Conservation (phyloP, 2,329 filamentous ascomycete species). For the Xylariaceae sp. region DNA sequence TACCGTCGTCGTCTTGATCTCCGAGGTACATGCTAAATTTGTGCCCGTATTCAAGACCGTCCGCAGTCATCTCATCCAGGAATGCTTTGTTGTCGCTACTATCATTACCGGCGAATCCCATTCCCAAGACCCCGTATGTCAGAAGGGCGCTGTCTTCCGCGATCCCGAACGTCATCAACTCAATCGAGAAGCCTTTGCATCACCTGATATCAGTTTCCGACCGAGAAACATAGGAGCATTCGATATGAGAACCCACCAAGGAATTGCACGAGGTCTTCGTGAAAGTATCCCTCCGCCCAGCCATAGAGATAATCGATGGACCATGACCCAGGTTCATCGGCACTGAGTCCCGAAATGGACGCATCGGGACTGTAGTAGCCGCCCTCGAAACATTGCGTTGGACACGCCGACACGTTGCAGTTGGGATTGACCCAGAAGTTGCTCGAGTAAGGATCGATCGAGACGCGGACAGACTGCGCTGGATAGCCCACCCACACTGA, state of each 20-base stretch:
- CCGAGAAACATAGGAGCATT: too few species aligned
- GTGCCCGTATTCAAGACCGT: slow-evolving; percentile 7
- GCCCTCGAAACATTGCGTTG: slow-evolving; percentile 8
- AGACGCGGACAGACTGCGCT: slow-evolving; percentile 10
- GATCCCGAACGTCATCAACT: slow-evolving; percentile 5
- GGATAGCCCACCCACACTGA: slow-evolving; percentile 8
- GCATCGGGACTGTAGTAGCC: slow-evolving; percentile 10
- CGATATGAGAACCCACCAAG: slow-evolving; percentile 4
- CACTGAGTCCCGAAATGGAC: slow-evolving; percentile 4
- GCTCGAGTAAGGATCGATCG: slow-evolving; percentile 12
- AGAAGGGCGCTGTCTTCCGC: slow-evolving; percentile 2
- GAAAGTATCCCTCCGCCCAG: slow-evolving; percentile 9
- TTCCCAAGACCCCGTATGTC: too few species aligned
- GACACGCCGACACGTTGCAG: slow-evolving; percentile 5
- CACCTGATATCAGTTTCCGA: too few species aligned
- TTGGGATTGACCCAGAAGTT: slow-evolving; percentile 15
- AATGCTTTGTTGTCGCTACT: slow-evolving; percentile 1
- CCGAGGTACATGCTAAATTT: slow-evolving; percentile 18
- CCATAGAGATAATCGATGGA: slow-evolving; percentile 3
- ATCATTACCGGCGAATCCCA: slow-evolving; percentile 11
- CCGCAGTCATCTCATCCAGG: slow-evolving; percentile 7
- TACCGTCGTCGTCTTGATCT: background rate
- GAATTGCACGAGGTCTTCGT: slow-evolving; percentile 12
- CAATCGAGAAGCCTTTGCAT: too few species aligned
- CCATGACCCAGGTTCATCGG: slow-evolving; percentile 8